Evolutionary conservation across 768 basidiomycete species (phyloP), one percentile per base, ranked within the genome.

Genomic region (Termitomyces sp.): DNA sequence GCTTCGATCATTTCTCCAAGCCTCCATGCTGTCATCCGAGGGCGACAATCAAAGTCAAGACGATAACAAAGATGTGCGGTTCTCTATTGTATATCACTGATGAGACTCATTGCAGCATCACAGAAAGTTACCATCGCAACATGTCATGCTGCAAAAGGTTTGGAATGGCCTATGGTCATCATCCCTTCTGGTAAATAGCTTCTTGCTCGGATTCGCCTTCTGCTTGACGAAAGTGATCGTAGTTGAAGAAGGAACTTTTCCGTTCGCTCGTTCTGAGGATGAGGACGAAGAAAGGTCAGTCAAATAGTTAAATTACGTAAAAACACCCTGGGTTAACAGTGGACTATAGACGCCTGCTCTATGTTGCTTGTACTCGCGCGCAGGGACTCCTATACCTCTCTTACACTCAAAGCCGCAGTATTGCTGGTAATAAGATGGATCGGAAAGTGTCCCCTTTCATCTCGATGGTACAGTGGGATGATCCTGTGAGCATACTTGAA

Each of bases 101-200:
- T n/a, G 22, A 51, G 18, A 18, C 20, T 40, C 26, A 40, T 10
- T 18, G 35, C 9, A 20, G 32, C 22, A 3, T 28, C 35, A 16
- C 46, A 62, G 64, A 61, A 61, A 55, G 64, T 65, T 26, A 65
- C 61, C 1, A 65, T 65, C 8, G 79, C 87, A 2, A 95, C 93
- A 0, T 92, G 92, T 55, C 93, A 96, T 72, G 83, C 91, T 35
- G 92, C 92, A 0, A 96, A 96, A 68, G 92, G 93, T 0, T 74
- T 94, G 8, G 93, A 96, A 70, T 96, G 92, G 92, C 92, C 93
- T 1, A 88, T 94, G 1, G 91, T 94, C 0, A 86, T 94, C 60
- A 74, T 91, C 20, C 88, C 88, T 24, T 82, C 86, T 14, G 84
- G 87, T 87, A 65, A 59, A 38, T 14, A 35, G 44, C 18, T 36